phyloP scores from a whole-genome alignment of 2,329 filamentous ascomycete species.

The Penicillium sp. region DNA sequence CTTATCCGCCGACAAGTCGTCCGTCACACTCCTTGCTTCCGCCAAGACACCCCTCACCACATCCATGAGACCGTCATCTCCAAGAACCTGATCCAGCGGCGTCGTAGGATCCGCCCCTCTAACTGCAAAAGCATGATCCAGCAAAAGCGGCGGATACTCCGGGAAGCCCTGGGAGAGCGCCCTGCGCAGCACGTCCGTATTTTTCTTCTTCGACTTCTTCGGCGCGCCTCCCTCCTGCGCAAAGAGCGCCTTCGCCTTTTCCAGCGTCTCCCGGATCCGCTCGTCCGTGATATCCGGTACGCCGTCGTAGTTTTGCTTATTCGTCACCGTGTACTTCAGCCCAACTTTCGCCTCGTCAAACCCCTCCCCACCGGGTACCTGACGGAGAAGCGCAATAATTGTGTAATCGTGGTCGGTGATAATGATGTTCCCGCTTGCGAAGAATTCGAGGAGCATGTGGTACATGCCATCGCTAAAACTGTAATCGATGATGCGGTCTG shows the following conservation, averaged over 20 bases:
- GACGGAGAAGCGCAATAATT: conserved; percentile 79
- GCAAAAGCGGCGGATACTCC: conserved; percentile 83
- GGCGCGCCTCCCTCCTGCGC: conserved; percentile 43
- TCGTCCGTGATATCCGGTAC: conserved; percentile 76
- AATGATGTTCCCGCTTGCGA: conserved; percentile 92
- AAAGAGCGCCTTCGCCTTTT: conserved; percentile 60
- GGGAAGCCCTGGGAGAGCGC: conserved; percentile 82
- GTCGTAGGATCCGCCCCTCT: conserved; percentile 71
- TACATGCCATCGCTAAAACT: conserved; percentile 92
- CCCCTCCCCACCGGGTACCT: conserved; percentile 79
- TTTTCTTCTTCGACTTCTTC: conserved; percentile 76
- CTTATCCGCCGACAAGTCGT: conserved; percentile 69
- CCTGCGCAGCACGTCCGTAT: conserved; percentile 76
- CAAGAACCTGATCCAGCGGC: conserved; percentile 72
- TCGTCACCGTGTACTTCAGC: conserved; percentile 76
- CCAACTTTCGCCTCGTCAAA: conserved; percentile 82
- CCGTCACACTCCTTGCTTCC: conserved; percentile 71
- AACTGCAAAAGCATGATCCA: conserved; percentile 81
- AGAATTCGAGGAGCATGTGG: conserved; percentile 90
- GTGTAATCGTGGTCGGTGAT: conserved; percentile 84
- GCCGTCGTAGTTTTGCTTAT: conserved; percentile 81
- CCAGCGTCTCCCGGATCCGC: conserved; percentile 70
- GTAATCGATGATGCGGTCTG: conserved; percentile 90
- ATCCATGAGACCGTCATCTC: conserved; percentile 67
- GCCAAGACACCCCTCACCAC: conserved; percentile 70